Evolutionary conservation across 495 filamentous ascomycete species (phyloP).

Genomic region (Physcia stellaris): DNA sequence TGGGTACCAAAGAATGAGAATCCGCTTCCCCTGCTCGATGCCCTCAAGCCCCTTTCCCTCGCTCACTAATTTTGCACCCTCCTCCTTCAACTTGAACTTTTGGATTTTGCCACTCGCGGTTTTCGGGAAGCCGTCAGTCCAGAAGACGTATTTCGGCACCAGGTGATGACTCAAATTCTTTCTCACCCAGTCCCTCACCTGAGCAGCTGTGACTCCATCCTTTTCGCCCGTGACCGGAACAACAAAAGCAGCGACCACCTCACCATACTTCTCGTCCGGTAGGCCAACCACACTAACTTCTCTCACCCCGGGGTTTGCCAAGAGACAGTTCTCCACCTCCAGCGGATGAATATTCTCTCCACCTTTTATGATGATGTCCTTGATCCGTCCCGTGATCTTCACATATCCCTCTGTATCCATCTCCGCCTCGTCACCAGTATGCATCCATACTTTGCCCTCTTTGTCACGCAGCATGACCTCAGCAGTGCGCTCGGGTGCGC

Average conservation of each 20-base stretch:
- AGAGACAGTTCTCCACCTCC: constrained; percentile 85
- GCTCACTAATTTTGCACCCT: constrained; percentile 35
- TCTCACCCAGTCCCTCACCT: constrained; percentile 60
- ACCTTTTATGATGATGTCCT: constrained; percentile 85
- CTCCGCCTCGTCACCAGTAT: constrained; percentile 82
- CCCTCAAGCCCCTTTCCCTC: constrained; percentile 18
- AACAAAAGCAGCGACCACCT: constrained; percentile 76
- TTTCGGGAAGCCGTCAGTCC: constrained; percentile 70
- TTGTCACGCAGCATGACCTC: constrained; percentile 56
- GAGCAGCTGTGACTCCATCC: constrained; percentile 34
- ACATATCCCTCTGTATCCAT: constrained; percentile 62
- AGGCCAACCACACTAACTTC: constrained; percentile 78
- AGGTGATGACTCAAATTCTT: constrained; percentile 60
- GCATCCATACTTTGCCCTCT: constrained; percentile 55
- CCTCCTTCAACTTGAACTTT: constrained; percentile 75
- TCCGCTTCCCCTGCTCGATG: too few relatives aligned
- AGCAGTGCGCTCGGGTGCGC: constrained; percentile 49
- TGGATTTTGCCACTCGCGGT: constrained; percentile 96
- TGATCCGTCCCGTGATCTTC: constrained; percentile 63
- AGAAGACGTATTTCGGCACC: constrained; percentile 87
- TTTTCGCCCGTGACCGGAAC: constrained; percentile 32
- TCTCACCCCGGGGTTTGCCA: constrained; percentile 48
- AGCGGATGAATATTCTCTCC: constrained; percentile 96
- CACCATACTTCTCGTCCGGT: constrained; percentile 72
- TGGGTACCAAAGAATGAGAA: too few relatives aligned